Conservation (phyloP, 2,329 filamentous ascomycete species). For the Monosporascus sp. region DNA sequence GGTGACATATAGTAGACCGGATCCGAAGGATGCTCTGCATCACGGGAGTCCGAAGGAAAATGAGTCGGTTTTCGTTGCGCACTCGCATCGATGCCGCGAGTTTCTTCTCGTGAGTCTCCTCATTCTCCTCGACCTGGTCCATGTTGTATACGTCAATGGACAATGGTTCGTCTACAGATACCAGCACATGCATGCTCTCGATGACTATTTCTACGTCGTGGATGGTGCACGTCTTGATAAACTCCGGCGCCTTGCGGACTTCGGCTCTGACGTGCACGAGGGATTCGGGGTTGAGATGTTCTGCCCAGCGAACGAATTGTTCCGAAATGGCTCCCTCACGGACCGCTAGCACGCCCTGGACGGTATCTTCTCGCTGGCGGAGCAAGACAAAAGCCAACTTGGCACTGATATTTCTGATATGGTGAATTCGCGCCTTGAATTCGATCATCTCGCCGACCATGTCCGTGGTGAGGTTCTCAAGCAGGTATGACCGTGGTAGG, state of each 20-base stretch:
- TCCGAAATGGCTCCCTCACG: conserved; percentile 56
- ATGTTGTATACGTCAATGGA: conserved; percentile 47
- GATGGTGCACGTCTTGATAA: conserved; percentile 69
- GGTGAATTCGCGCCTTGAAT: conserved; percentile 71
- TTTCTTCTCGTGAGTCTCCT: conserved; percentile 36
- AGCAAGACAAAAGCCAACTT: conserved; percentile 82
- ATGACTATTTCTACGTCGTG: conserved; percentile 73
- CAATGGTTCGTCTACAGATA: conserved; percentile 39
- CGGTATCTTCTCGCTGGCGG: conserved; percentile 74
- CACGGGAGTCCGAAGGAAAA: conserved; percentile 79
- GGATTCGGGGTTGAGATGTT: conserved; percentile 73
- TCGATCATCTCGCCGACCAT: conserved; percentile 53
- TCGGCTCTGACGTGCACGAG: conserved; percentile 72
- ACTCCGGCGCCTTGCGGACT: conserved; percentile 67
- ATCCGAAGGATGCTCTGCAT: conserved; percentile 87
- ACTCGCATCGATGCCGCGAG: conserved; percentile 62
- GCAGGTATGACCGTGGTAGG: conserved; percentile 35
- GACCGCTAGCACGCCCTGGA: conserved; percentile 70
- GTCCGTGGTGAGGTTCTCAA: conserved; percentile 31
- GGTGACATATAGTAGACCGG: conserved; percentile 71
- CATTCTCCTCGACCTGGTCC: conserved; percentile 31
- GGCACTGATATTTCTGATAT: conserved; percentile 74
- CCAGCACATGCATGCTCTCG: conserved; percentile 45
- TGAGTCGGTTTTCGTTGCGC: conserved; percentile 71
- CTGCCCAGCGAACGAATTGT: conserved; percentile 81